Percentiles rank a stretch among this genome's conserved stretches.
Evolutionary conservation across 768 basidiomycete genomes (phyloP).

Genomic region (Daedaleopsis nitida): DNA sequence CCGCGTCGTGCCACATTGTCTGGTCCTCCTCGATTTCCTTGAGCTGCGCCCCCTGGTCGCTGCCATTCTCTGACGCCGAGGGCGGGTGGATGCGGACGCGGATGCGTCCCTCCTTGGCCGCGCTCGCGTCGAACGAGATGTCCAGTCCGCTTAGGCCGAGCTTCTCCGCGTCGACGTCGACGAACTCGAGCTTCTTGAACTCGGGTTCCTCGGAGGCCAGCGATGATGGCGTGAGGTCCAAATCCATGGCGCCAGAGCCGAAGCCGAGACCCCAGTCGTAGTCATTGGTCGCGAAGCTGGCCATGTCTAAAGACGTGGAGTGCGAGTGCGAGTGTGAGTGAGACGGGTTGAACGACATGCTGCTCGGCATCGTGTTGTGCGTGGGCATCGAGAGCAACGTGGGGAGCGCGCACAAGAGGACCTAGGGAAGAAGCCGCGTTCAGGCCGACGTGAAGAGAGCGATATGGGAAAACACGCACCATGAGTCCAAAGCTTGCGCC

Average conservation of each 20-base stretch:
- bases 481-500: conserved; percentile 71
- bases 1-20: conserved; percentile 35
- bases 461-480: conserved; percentile 44
- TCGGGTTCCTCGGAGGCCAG: conserved; percentile 25
- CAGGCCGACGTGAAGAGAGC: not conserved
- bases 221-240: conserved; percentile 31
- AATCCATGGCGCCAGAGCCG: conserved; percentile 31
- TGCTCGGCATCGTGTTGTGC: conserved; percentile 51
- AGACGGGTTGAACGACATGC: conserved; percentile 49
- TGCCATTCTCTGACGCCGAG: conserved; percentile 34
- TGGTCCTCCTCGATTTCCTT: conserved; percentile 28
- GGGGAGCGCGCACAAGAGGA: conserved; percentile 76
- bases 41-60: conserved; percentile 28
- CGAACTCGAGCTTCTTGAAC: conserved; percentile 65
- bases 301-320: conserved; percentile 41
- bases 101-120: conserved; percentile 69
- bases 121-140: conserved; percentile 71
- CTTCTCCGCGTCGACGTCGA: conserved; percentile 50
- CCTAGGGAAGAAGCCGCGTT: conserved; percentile 41
- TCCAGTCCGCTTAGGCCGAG: conserved; percentile 55
- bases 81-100: conserved; percentile 70
- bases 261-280: conserved; percentile 49
- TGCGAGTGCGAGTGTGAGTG: conserved; percentile 35
- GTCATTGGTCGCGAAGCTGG: conserved; percentile 29
- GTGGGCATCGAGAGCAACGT: conserved; percentile 70